Evolutionary conservation across 768 basidiomycete genomes (phyloP).

Genomic region (Termitomyces eurrhizus): DNA sequence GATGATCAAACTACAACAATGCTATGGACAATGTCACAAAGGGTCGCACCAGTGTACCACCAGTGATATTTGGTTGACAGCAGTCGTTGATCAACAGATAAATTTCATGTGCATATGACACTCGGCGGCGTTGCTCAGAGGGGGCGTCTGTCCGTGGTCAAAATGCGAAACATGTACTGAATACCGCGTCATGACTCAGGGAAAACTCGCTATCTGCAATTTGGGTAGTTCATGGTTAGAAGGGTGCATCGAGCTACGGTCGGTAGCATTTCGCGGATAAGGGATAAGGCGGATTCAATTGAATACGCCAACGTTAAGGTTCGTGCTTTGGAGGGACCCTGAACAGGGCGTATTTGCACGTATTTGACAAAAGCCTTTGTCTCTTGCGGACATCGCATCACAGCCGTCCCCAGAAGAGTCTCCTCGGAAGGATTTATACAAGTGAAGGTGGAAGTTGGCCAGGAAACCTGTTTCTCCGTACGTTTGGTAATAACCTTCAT

Average conservation of each 20-base stretch:
- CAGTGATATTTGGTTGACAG: background rate
- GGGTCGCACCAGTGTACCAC: no score
- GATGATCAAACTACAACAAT: background rate
- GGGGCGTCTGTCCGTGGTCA: no score
- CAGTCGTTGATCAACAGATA: background rate
- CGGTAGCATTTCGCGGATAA: no score
- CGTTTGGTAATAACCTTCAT: background rate
- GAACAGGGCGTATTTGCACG: background rate
- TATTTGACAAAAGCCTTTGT: background rate
- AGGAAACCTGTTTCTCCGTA: background rate
- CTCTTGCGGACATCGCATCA: background rate
- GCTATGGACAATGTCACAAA: background rate
- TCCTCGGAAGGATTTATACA: background rate
- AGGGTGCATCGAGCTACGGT: no score
- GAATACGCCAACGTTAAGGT: no score
- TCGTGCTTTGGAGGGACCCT: background rate
- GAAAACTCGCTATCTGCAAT: no score
- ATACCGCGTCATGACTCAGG: no score
- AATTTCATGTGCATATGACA: background rate
- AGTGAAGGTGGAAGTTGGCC: background rate
- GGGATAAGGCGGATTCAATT: no score
- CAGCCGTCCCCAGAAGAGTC: background rate
- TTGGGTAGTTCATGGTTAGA: no score
- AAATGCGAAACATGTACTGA: no score
- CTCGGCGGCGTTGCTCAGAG: background rate